Evolutionary conservation across 1,284 basidiomycete species (phyloP).

Genomic region (Irpex sp.): DNA sequence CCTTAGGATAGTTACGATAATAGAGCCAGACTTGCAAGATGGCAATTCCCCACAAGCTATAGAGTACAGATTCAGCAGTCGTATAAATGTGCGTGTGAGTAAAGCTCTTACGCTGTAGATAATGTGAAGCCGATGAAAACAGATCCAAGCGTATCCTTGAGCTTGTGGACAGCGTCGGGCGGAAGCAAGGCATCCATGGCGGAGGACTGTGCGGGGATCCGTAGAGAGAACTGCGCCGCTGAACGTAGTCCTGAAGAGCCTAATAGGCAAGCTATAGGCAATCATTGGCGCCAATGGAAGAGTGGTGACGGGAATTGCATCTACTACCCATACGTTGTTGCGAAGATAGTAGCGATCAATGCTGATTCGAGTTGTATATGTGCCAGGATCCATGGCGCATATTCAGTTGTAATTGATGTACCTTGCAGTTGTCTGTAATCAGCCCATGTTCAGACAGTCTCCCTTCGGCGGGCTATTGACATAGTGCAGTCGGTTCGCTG

Average conservation of each 20-base stretch:
- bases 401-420: no score
- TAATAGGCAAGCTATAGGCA: neutral
- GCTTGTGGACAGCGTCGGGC: neutral
- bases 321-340: no score
- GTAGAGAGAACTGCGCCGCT: neutral
- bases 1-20: neutral
- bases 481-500: no score
- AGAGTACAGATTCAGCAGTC: neutral
- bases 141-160: neutral
- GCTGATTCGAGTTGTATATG: no score
- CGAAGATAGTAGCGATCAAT: no score
- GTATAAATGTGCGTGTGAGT: neutral
- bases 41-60: neutral
- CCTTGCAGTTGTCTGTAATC: no score
- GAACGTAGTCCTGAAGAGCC: neutral
- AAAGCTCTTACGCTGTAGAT: neutral
- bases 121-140: neutral
- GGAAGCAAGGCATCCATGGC: neutral
- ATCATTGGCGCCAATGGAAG: neutral
- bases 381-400: no score
- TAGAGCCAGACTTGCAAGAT: neutral
- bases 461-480: no score
- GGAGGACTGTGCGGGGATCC: no score
- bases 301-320: no score
- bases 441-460: no score